phyloP scores from a whole-genome alignment of 164 flowering plant genomes.

The Santalum album region DNA sequence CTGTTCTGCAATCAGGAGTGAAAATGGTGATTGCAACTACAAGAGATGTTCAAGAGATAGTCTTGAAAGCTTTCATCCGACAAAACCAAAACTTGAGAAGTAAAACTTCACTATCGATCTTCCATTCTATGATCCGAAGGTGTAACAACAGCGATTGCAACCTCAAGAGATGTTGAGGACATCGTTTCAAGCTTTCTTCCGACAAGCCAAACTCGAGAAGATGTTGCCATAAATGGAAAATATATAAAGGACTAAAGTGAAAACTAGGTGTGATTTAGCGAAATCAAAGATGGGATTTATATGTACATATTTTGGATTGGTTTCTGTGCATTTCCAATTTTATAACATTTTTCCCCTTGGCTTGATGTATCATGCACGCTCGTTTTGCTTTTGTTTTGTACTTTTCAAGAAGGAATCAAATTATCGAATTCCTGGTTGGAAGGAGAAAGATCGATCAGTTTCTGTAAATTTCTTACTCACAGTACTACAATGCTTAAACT shows the following conservation, averaged over 20 bases:
- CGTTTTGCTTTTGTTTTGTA: not conserved
- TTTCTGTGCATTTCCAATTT: too few relatives aligned
- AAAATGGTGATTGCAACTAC: constrained; percentile 31
- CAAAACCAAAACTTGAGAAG: constrained; percentile 77
- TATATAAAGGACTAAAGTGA: too few relatives aligned
- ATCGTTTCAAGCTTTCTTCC: too few relatives aligned
- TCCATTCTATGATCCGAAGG: not conserved
- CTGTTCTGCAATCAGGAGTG: too few relatives aligned
- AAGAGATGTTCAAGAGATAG: constrained; percentile 65
- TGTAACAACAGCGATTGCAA: too few relatives aligned
- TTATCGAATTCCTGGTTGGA: constrained; percentile 77
- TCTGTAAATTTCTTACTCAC: constrained; percentile 51
- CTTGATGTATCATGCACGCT: not conserved
- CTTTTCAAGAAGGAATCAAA: constrained; percentile 77
- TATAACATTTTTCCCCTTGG: too few relatives aligned
- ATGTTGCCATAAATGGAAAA: too few relatives aligned
- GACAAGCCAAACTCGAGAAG: too few relatives aligned
- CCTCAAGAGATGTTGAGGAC: too few relatives aligned
- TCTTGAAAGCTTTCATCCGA: constrained; percentile 81
- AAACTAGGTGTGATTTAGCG: too few relatives aligned
- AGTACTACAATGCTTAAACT: constrained; percentile 54
- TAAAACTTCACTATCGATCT: constrained; percentile 14
- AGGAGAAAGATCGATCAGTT: constrained; percentile 52
- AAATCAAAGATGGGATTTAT: too few relatives aligned
- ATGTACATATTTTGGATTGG: too few relatives aligned